Conservation (phyloP, 441 rosid genomes). For the Gossypium trilobum region DNA sequence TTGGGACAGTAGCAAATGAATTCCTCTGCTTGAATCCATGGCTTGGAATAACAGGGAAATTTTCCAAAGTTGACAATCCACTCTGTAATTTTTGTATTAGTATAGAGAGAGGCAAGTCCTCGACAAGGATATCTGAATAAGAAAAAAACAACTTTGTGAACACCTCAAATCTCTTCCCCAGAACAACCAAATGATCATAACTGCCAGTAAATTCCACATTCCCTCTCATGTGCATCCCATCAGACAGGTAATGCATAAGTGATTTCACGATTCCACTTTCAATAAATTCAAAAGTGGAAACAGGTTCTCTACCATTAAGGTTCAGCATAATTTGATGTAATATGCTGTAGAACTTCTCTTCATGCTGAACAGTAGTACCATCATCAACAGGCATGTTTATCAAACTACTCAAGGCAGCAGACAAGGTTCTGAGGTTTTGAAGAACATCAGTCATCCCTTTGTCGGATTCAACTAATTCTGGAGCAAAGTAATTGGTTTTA, state of each 20-base stretch:
- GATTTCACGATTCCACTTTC: slow-evolving; percentile 86
- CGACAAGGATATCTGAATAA: slow-evolving; percentile 31
- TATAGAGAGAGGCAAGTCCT: slow-evolving; percentile 47
- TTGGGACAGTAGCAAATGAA: slow-evolving; percentile 63
- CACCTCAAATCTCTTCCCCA: slow-evolving; percentile 64
- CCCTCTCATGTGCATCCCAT: slow-evolving; percentile 46
- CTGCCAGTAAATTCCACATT: slow-evolving; percentile 27
- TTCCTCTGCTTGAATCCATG: slow-evolving; percentile 46
- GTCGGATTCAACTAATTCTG: slow-evolving; percentile 48
- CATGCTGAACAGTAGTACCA: slow-evolving; percentile 32
- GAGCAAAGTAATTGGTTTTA: slow-evolving; percentile 49
- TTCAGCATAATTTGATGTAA: slow-evolving; percentile 51
- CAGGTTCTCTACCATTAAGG: slow-evolving; percentile 70
- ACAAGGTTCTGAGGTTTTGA: slow-evolving; percentile 58
- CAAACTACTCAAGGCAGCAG: slow-evolving; percentile 51
- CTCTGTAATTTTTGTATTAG: slow-evolving; percentile 64
- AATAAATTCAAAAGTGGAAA: slow-evolving; percentile 87
- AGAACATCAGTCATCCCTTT: slow-evolving; percentile 79
- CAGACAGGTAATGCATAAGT: slow-evolving; percentile 53
- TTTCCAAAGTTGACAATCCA: slow-evolving; percentile 79
- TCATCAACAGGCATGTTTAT: slow-evolving; percentile 26
- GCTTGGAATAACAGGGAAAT: slow-evolving; percentile 63
- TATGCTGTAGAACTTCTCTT: slow-evolving; percentile 40
- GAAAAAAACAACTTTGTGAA: slow-evolving; percentile 54
- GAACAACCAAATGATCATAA: slow-evolving; percentile 22